These are phyloP conservation scores for Blastocystis sp. DNA, from an alignment of 352 stramenopile genomes.

Conservation along the genomic window DNA sequence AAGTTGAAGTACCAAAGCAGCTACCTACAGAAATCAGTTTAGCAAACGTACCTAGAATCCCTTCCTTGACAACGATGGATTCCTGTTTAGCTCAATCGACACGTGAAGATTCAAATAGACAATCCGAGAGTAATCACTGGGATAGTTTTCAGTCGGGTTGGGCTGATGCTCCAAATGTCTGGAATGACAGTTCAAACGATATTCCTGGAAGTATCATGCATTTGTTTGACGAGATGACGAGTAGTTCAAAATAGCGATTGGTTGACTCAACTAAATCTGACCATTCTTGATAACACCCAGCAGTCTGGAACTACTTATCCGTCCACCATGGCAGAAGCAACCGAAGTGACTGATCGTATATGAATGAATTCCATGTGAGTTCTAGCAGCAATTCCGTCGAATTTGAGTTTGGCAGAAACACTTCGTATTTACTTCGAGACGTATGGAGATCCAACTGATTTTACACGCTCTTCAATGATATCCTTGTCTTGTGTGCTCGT, in stretches of 20 bases:
- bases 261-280: slow-evolving; percentile 47
- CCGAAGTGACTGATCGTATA: not conserved
- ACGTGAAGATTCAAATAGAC: not conserved
- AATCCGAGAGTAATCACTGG: not conserved
- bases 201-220: slow-evolving; percentile 2
- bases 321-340: not conserved
- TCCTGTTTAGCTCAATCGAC: not conserved
- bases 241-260: slow-evolving; percentile 60
- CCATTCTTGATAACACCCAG: slow-evolving; percentile 9
- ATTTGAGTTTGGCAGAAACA: not conserved
- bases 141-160: not conserved
- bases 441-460: slow-evolving; percentile 38
- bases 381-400: not conserved
- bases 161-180: not conserved
- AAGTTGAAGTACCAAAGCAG: not conserved
- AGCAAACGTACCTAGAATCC: not conserved
- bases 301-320: not conserved
- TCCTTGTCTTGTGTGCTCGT: not conserved
- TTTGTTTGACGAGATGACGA: not conserved
- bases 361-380: not conserved
- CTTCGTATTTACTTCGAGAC: slow-evolving; percentile 40
- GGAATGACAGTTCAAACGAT: not conserved
- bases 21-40: not conserved
- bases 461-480: slow-evolving; percentile 1
- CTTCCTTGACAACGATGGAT: not conserved